A percentile compares a stretch with the other conserved stretches of the same genome.
Evolutionary conservation across 352 stramenopile species (phyloP).

Genomic region (Globisporangium alternatum): DNA sequence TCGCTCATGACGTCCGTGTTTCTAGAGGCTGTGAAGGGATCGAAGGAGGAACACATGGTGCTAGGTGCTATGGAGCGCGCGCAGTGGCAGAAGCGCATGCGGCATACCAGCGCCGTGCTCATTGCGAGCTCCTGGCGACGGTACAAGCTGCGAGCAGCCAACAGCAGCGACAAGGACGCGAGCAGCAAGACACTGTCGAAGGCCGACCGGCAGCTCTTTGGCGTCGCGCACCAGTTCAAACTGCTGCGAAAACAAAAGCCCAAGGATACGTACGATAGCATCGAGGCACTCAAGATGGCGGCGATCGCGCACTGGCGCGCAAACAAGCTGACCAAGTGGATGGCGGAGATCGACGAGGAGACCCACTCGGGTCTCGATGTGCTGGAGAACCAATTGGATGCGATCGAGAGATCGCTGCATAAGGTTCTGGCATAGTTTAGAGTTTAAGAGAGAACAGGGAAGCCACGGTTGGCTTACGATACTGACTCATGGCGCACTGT

Average conservation of each 20-base stretch:
- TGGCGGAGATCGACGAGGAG: constrained; percentile 3
- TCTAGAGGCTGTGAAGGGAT: constrained; percentile 55
- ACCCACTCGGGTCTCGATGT: constrained; percentile 3
- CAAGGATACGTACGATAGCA: constrained; percentile 19
- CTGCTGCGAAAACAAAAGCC: constrained; percentile 26
- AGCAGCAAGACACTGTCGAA: neutral
- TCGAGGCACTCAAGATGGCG: constrained; percentile 15
- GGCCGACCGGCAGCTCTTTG: constrained; percentile 14
- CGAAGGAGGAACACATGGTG: constrained; percentile 49
- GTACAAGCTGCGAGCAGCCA: constrained; percentile 4
- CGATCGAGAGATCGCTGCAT: neutral
- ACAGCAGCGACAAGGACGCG: neutral
- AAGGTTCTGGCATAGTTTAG: constrained; percentile 7
- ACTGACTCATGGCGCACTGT: no score
- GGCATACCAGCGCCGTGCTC: constrained; percentile 25
- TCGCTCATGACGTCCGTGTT: constrained; percentile 69
- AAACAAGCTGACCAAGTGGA: constrained; percentile 3
- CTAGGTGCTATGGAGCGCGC: constrained; percentile 41
- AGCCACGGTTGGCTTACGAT: no score
- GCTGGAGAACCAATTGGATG: constrained; percentile 8
- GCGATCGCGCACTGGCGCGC: constrained; percentile 4
- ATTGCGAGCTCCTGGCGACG: constrained; percentile 38
- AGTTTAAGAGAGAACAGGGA: no score
- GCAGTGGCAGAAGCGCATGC: constrained; percentile 34
- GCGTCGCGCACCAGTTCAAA: constrained; percentile 30